These are phyloP conservation scores for Mortierella sp. DNA, from an alignment of 371 early-diverging fungal species.

Conservation along the genomic window DNA sequence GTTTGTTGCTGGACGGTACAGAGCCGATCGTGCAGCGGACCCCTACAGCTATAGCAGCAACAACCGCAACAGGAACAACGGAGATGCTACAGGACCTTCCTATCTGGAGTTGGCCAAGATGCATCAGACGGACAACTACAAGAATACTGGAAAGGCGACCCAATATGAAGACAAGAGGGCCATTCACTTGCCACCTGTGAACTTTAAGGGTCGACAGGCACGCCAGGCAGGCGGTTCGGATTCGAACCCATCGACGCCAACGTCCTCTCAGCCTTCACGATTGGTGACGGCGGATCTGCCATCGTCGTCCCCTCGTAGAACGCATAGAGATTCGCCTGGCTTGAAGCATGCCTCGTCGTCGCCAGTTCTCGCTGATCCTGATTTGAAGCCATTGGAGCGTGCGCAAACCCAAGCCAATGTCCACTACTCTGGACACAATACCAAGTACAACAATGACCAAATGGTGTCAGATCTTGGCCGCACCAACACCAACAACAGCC, in stretches of 20 bases:
- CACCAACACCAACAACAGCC: conserved; percentile 1
- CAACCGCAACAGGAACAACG: neutral
- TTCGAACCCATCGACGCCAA: neutral
- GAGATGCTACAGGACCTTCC: conserved; percentile 3
- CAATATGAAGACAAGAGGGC: conserved; percentile 35
- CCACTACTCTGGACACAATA: conserved; percentile 2
- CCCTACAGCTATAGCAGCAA: conserved; percentile 18
- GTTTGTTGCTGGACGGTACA: conserved; percentile 48
- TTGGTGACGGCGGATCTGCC: neutral
- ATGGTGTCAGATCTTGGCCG: neutral
- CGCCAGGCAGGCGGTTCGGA: neutral
- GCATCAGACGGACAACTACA: conserved; percentile 47
- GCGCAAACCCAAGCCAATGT: conserved; percentile 1
- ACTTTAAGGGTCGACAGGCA: conserved; percentile 10
- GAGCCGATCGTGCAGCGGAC: conserved; percentile 23
- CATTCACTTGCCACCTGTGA: conserved; percentile 32
- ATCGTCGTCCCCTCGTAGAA: neutral
- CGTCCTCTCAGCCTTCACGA: neutral
- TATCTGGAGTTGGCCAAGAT: conserved; percentile 35
- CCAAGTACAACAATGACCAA: conserved; percentile 2
- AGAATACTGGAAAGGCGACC: conserved; percentile 46
- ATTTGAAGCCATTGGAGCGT: neutral
- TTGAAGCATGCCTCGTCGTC: conserved; percentile 15
- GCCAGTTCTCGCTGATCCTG: neutral
- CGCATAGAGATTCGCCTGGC: neutral